Evolutionary conservation across 1,139 yeast species (phyloP).

Genomic region (Wickerhamiella infanticola): DNA sequence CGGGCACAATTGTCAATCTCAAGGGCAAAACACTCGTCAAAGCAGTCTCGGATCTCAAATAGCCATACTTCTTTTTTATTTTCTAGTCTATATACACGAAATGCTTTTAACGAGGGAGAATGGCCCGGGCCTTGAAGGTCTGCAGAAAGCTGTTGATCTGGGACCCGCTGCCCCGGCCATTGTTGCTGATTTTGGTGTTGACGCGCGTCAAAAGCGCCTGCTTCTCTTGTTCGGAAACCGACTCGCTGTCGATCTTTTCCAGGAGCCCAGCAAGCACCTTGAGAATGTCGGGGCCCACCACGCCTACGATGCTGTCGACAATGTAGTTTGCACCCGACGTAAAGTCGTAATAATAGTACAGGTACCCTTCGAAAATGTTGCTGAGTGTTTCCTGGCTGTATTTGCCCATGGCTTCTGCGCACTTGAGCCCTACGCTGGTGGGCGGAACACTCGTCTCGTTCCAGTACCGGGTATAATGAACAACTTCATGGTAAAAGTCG

Average conservation of each 20-base stretch:
- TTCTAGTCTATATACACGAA: not conserved
- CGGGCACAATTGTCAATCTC: slow-evolving; percentile 11
- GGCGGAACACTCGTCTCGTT: not conserved
- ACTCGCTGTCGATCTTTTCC: slow-evolving; percentile 36
- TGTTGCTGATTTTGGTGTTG: not conserved
- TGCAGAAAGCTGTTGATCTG: slow-evolving; percentile 59
- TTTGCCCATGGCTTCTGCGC: not conserved
- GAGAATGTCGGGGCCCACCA: slow-evolving; percentile 24
- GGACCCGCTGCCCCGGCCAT: slow-evolving; percentile 36
- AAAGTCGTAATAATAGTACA: not conserved
- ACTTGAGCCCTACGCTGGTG: not conserved
- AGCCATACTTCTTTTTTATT: not conserved
- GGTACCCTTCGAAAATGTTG: slow-evolving; percentile 1
- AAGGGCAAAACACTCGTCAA: slow-evolving; percentile 3
- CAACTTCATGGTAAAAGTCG: slow-evolving; percentile 32
- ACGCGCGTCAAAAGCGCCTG: not conserved
- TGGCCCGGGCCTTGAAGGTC: slow-evolving; percentile 72
- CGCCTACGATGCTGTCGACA: slow-evolving; percentile 10
- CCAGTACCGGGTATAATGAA: not conserved
- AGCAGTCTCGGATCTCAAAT: not conserved
- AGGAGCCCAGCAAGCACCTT: slow-evolving; percentile 49
- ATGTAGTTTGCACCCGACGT: not conserved
- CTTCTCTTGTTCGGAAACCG: slow-evolving; percentile 53
- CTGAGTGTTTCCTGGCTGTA: not conserved
- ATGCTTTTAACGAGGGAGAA: slow-evolving; percentile 31